Evolutionary conservation across 371 early-diverging fungal species (phyloP), one percentile per base, ranked within the genome.

Genomic region (Actinomucor elegans): DNA sequence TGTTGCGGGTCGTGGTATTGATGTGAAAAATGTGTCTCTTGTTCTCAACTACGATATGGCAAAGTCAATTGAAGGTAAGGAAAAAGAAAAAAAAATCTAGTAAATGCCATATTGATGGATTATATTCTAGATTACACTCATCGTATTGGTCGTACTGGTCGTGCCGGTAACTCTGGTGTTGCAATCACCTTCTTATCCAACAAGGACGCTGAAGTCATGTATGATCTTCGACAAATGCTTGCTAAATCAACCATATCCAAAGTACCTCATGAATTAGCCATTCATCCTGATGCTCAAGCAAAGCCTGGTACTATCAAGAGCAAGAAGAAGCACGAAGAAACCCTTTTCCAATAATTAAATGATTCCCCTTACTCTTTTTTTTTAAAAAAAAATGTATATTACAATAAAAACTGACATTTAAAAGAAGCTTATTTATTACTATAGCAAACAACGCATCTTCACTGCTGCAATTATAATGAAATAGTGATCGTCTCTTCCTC

Each of bases 41-140:
- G 99, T 99, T 4, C 71, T 99, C 61, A 99, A 99, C 67, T 99
- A 87, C 66, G 98, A 99, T 65, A 94, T 99, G 94, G 91, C 97
- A 45, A 97, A 97, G 67, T 90, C 80, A 41, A 96, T 98, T 66
- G 95, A 94, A 84, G 83, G 85, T 80, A 76, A 59, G 36, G 3
- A 27, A n/a, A n/a, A n/a, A n/a, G n/a, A n/a, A n/a, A n/a, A n/a
- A n/a, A n/a, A n/a, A n/a, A n/a, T n/a, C n/a, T n/a, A n/a, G n/a
- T n/a, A n/a, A n/a, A n/a, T n/a, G n/a, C n/a, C n/a, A n/a, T n/a
- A n/a, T n/a, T n/a, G n/a, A n/a, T n/a, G n/a, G n/a, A n/a, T 26
- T 28, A 32, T 23, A 46, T 33, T 48, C 24, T 66, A 80, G 94
- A 94, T 71, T 97, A 98, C 69, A 96, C 96, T 20, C 98, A 98